phyloP scores from a whole-genome alignment of 2,329 filamentous ascomycete species.

The Arthrobotrys sphaeroides region DNA sequence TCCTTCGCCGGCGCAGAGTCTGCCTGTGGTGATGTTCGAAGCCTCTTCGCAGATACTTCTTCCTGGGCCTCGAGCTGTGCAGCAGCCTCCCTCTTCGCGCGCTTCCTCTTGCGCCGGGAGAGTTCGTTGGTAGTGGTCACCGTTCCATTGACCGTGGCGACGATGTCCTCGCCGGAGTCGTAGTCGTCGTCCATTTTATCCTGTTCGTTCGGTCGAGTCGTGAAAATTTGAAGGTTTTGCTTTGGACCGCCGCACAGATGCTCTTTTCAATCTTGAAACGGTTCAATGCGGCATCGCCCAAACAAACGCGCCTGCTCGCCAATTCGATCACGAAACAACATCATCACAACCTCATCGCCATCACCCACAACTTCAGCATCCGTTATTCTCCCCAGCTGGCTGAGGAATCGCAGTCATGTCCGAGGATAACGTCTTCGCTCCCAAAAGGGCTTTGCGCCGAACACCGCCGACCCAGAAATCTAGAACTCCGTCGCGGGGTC shows the following conservation, averaged over 20 bases:
- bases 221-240: background rate
- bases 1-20: background rate
- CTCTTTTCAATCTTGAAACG: background rate
- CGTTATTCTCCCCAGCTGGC: background rate
- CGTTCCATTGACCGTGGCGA: slow-evolving; percentile 23
- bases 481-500: slow-evolving; percentile 6
- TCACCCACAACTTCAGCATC: background rate
- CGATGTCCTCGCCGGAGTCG: slow-evolving; percentile 50
- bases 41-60: slow-evolving; percentile 29
- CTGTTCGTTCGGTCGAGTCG: background rate
- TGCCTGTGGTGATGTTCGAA: slow-evolving; percentile 25
- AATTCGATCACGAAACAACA: slow-evolving; percentile 10
- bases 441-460: slow-evolving; percentile 32
- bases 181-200: slow-evolving; percentile 51
- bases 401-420: slow-evolving; percentile 5
- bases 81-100: slow-evolving; percentile 30
- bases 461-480: slow-evolving; percentile 5
- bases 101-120: slow-evolving; percentile 48
- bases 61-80: slow-evolving; percentile 7
- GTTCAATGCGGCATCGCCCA: slow-evolving; percentile 26
- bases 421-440: slow-evolving; percentile 38
- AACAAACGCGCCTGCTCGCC: slow-evolving; percentile 27
- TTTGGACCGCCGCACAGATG: background rate
- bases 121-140: slow-evolving; percentile 27
- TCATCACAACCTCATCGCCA: background rate